Conservation (phyloP, 1,284 basidiomycete genomes). For the Anthracocystis walkeri region DNA sequence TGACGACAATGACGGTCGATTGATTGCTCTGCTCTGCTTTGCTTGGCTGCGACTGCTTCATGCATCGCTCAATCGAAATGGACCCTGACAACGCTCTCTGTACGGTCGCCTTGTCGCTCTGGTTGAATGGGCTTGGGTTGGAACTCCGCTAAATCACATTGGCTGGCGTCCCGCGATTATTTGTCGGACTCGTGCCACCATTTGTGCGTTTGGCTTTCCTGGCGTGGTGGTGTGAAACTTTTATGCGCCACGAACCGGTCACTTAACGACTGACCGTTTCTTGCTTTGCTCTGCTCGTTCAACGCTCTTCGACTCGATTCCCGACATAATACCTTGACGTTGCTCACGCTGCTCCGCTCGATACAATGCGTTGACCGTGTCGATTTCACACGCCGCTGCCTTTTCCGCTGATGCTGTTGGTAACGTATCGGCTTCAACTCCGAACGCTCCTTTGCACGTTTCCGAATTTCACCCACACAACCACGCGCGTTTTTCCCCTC, state of each 20-base stretch:
- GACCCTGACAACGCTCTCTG: constrained; percentile 7
- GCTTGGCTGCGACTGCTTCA: background rate
- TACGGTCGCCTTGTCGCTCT: background rate
- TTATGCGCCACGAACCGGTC: constrained; percentile 11
- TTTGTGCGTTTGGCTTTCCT: background rate
- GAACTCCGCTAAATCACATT: constrained; percentile 12
- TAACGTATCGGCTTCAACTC: constrained; percentile 1
- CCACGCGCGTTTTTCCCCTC: background rate
- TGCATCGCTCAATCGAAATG: background rate
- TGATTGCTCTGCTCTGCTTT: background rate
- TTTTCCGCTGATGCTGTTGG: background rate
- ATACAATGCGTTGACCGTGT: no score
- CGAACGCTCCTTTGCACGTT: constrained; percentile 1
- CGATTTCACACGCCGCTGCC: background rate
- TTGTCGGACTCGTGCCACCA: background rate
- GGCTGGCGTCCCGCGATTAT: constrained; percentile 7
- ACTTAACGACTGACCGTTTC: background rate
- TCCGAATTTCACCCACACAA: constrained; percentile 1
- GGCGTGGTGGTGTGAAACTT: background rate
- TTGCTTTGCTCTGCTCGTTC: constrained; percentile 4
- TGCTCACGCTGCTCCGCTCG: no score
- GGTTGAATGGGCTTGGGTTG: constrained; percentile 7
- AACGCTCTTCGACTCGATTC: background rate
- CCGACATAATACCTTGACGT: no score
- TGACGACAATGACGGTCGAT: background rate